Percentiles rank a stretch among this genome's conserved stretches.
Evolutionary conservation across 345 rosid species (phyloP).

Genomic region (Eucalyptus lansdowneana): DNA sequence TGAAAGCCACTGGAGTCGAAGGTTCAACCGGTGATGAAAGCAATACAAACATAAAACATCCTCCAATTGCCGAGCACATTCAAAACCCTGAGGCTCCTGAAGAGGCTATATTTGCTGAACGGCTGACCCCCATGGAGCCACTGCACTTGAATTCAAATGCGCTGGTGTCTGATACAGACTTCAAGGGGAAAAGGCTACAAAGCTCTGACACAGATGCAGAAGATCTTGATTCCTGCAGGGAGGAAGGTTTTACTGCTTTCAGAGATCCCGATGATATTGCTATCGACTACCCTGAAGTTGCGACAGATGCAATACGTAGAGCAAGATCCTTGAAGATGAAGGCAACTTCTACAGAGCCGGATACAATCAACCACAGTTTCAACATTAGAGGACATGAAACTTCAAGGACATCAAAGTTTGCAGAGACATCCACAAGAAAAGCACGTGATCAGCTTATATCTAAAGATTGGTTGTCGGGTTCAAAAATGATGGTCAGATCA

Average conservation of each 20-base stretch:
- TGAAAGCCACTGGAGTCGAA: constrained; percentile 19
- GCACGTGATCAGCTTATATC: constrained; percentile 13
- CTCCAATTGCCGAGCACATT: constrained; percentile 6
- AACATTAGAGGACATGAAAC: constrained; percentile 24
- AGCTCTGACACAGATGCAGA: constrained; percentile 2
- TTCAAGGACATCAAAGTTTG: constrained; percentile 22
- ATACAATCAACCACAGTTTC: constrained; percentile 6
- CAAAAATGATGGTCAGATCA: constrained; percentile 32
- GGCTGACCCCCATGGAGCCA: constrained; percentile 3
- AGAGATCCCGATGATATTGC: constrained; percentile 7
- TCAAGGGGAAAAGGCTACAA: not conserved
- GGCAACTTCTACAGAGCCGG: constrained; percentile 27
- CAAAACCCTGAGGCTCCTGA: not conserved
- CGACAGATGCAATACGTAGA: constrained; percentile 37
- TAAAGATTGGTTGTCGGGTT: constrained; percentile 60
- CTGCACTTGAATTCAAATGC: not conserved
- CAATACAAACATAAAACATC: constrained; percentile 5
- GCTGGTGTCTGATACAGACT: not conserved
- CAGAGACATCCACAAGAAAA: constrained; percentile 12
- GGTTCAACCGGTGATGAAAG: constrained; percentile 8
- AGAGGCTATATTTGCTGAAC: constrained; percentile 10
- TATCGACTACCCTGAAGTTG: constrained; percentile 17
- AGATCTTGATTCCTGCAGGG: constrained; percentile 5
- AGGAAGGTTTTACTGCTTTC: constrained; percentile 5
- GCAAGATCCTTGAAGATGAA: constrained; percentile 61